Evolutionary conservation across 1,139 yeast species (phyloP).

Genomic region (Chernovozyma sophiae-reginae): DNA sequence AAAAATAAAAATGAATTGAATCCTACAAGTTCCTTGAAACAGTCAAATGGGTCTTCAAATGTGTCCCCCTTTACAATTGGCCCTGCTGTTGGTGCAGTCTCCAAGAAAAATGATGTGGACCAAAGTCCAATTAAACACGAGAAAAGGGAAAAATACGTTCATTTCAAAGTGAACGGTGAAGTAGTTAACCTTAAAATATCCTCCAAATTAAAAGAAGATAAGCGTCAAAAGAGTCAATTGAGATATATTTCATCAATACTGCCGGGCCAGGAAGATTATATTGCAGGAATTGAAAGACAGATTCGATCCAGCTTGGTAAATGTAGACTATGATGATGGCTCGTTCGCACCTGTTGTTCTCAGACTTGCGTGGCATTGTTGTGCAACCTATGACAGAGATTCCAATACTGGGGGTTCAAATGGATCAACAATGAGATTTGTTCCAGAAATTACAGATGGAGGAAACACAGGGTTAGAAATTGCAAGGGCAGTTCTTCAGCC

Average conservation of each 20-base stretch:
- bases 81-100: no score
- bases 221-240: neutral
- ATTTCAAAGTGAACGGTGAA: constrained; percentile 1
- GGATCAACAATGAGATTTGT: constrained; percentile 63
- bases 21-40: neutral
- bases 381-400: constrained; percentile 55
- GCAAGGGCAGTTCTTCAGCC: constrained; percentile 57
- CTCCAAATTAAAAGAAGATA: constrained; percentile 1
- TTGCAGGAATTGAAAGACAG: constrained; percentile 12
- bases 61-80: no score
- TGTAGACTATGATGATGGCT: constrained; percentile 53
- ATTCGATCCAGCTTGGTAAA: constrained; percentile 13
- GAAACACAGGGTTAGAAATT: constrained; percentile 56
- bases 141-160: neutral
- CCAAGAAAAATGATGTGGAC: no score
- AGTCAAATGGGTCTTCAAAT: no score
- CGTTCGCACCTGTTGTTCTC: constrained; percentile 60
- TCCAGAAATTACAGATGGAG: constrained; percentile 46
- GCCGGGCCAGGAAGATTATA: constrained; percentile 10
- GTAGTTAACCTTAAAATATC: constrained; percentile 4
- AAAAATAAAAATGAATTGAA: neutral
- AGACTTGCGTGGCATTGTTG: constrained; percentile 71
- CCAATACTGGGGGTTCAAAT: constrained; percentile 63
- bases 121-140: neutral
- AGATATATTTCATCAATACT: constrained; percentile 8